Base-by-base conservation (phyloP, 352 stramenopile species). In the Phytopythium delawarense region DNA sequence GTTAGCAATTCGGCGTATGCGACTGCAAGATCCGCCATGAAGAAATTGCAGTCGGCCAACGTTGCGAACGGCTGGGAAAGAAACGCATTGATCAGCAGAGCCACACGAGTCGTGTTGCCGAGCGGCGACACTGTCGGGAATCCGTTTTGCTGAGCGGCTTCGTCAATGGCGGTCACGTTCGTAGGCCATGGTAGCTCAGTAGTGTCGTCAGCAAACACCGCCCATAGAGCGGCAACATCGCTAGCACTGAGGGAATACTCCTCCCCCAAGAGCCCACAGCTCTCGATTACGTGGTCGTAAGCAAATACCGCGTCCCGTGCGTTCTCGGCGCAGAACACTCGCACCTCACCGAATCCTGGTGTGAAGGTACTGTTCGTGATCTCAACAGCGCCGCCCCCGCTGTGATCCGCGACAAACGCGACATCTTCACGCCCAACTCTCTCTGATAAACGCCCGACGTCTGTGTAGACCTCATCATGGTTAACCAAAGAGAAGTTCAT, bases 81-180 rank as follows among this genome's bases (percentile, higher is more conserved):
- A 30, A 88, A 85, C 0, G 72, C 72, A 37, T 89, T 73, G 37
- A 88, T 59, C 30, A 89, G 15, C 42, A 89, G 35, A 1, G 74
- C 70, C 5, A 54, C 65, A 57, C 76, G 64, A 20, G 67, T 72
- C 7, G 70, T 68, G 5, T 7, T 57, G 7, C 65, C 34, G 2
- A 70, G 23, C 11, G 63, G 20, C 7, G 67, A 69, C n/a, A 39
- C 49, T 35, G 20, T 5, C 13, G 66, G 52, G 9, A 67, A 62
- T 4, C 61, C 48, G 9, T 69, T 69, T 18, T 21, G 34, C 20
- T 25, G 65, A 11, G 45, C 48, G 45, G 34, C 59, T 4, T 23
- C 23, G 9, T 50, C 18, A 34, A 39, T 37, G 4, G 34, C 37
- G 2, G 42, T 62, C 30, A 7, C 67, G 20, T 28, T 28, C 7